A percentile compares a stretch with the other conserved stretches of the same genome.
These are phyloP conservation scores for Dendrobium nobile DNA, from an alignment of 106 monocot genomes.

Conservation along the genomic window DNA sequence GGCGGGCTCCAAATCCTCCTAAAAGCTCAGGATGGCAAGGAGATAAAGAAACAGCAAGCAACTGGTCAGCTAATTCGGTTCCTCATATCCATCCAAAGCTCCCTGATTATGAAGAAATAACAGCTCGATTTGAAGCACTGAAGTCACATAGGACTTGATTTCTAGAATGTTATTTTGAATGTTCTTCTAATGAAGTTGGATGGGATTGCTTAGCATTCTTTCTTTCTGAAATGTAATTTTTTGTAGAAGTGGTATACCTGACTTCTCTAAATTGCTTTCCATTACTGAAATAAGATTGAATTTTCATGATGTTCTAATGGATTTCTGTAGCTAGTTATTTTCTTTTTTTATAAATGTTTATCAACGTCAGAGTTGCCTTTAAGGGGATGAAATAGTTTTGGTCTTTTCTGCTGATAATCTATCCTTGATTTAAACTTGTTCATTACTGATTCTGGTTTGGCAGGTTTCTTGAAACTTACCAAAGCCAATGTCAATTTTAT, in stretches of 20 bases:
- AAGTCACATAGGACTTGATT: conserved; percentile 25
- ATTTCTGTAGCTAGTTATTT: neutral
- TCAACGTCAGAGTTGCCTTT: too few species aligned
- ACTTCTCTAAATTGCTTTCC: neutral
- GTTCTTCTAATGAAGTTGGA: neutral
- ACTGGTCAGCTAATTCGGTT: conserved; percentile 3
- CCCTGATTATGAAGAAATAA: conserved; percentile 72
- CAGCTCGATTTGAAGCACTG: conserved; percentile 78
- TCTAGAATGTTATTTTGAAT: neutral
- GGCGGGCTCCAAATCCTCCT: conserved; percentile 17
- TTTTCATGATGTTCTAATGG: neutral
- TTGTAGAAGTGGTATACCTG: neutral
- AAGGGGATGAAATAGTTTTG: too few species aligned
- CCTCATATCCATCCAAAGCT: conserved; percentile 80
- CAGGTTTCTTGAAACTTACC: too few species aligned
- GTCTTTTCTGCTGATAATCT: too few species aligned
- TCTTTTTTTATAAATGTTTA: neutral
- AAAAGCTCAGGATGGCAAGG: neutral
- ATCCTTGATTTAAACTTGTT: too few species aligned
- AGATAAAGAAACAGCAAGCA: neutral
- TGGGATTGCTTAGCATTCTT: neutral
- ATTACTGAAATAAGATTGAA: neutral
- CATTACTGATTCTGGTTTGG: too few species aligned
- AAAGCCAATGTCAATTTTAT: too few species aligned
- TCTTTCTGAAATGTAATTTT: neutral